Conservation (phyloP, 202 grass and related monocot species). For the Saccharum hybrid region DNA sequence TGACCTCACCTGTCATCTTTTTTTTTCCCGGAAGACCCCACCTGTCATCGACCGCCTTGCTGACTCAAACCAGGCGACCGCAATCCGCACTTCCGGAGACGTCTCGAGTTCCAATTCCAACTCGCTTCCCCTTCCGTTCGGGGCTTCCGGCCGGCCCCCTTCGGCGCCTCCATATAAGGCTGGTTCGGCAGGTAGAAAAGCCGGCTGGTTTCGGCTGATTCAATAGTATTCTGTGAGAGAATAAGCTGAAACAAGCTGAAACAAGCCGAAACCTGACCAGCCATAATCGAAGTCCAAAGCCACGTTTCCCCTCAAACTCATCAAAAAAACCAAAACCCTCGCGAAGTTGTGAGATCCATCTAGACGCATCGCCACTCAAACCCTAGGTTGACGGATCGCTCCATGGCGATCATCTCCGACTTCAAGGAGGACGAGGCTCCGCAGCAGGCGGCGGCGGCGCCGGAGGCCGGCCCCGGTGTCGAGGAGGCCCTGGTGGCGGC, state of each 20-base stretch:
- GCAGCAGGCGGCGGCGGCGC: background rate
- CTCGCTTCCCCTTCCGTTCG: background rate
- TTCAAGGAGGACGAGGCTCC: constrained; percentile 67
- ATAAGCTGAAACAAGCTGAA: no score
- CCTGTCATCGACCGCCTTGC: no score
- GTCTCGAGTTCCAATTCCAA: background rate
- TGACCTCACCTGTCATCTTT: no score
- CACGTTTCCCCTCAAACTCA: background rate
- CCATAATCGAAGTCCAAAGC: background rate
- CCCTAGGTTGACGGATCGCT: constrained; percentile 35
- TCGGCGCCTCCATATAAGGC: background rate
- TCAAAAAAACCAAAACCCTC: background rate
- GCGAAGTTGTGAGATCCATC: constrained; percentile 39
- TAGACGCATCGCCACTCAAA: constrained; percentile 3
- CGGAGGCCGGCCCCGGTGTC: constrained; percentile 31
- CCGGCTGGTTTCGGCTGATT: no score
- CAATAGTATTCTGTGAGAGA: no score
- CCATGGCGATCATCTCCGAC: constrained; percentile 92
- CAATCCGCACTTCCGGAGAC: background rate
- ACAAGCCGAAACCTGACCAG: no score
- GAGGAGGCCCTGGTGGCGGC: constrained; percentile 58
- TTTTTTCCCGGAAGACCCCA: no score
- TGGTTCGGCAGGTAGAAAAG: no score
- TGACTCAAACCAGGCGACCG: background rate
- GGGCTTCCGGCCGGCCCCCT: background rate